Evolutionary conservation across 768 basidiomycete genomes (phyloP).

Genomic region (Filobasidium floriforme): DNA sequence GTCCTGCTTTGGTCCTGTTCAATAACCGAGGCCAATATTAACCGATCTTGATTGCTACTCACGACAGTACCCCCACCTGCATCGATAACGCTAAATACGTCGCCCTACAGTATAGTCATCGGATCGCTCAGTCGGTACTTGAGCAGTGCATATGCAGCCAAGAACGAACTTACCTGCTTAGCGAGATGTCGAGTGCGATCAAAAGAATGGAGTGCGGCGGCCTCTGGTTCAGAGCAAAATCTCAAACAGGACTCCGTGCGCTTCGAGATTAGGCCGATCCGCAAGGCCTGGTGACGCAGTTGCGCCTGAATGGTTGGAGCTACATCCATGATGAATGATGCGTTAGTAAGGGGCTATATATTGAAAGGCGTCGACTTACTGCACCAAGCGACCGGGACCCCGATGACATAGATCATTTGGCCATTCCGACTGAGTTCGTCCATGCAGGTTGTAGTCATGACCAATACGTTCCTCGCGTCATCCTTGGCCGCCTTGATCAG

Average conservation of each 20-base stretch:
- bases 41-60: neutral
- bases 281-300: neutral
- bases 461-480: neutral
- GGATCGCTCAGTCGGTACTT: neutral
- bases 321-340: neutral
- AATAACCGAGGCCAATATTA: neutral
- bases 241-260: neutral
- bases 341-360: too few species aligned
- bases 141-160: neutral
- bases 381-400: neutral
- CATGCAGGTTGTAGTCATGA: neutral
- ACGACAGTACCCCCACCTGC: constrained; percentile 6
- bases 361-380: neutral
- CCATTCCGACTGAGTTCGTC: neutral
- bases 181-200: neutral
- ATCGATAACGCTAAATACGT: neutral
- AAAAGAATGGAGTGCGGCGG: neutral
- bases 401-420: neutral
- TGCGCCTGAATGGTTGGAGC: neutral
- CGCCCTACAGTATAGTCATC: neutral
- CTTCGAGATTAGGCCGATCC: neutral
- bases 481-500: neutral
- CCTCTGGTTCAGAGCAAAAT: neutral
- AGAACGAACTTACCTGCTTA: neutral
- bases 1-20: neutral